Conservation (phyloP, 176 grass and related monocot species). For the Carex parvula region DNA sequence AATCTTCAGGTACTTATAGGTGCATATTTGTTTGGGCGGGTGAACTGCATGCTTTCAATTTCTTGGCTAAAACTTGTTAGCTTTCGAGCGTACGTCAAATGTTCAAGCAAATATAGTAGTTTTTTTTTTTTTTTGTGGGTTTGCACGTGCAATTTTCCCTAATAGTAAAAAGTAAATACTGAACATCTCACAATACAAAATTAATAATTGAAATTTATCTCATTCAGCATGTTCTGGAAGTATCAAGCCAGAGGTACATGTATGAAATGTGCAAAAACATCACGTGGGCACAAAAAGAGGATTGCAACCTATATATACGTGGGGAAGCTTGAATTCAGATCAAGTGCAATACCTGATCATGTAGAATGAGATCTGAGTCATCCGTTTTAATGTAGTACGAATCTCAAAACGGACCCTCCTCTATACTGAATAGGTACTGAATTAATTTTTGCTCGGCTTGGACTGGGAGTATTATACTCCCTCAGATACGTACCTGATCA, state of each 20-base stretch:
- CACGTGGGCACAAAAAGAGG: background rate
- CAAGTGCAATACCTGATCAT: no score
- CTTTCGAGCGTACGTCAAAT: background rate
- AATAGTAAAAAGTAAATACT: background rate
- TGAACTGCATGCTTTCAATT: background rate
- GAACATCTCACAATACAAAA: background rate
- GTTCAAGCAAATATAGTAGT: background rate
- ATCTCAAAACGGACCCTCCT: no score
- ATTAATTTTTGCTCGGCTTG: no score
- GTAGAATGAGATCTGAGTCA: no score
- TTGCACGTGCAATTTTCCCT: conserved; percentile 3
- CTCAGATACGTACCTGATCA: no score
- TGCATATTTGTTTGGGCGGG: no score
- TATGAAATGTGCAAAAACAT: background rate
- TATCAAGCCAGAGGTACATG: background rate
- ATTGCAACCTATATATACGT: background rate
- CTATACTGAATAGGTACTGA: no score
- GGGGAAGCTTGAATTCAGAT: background rate
- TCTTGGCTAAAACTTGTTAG: background rate
- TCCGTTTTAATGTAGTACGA: no score
- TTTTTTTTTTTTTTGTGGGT: background rate
- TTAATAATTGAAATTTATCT: background rate
- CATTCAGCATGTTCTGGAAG: background rate
- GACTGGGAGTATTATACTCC: no score
- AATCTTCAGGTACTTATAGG: no score